Evolutionary conservation across 192 early-diverging fungal species (phyloP).

Genomic region (Gryganskiella cystojenkinii): DNA sequence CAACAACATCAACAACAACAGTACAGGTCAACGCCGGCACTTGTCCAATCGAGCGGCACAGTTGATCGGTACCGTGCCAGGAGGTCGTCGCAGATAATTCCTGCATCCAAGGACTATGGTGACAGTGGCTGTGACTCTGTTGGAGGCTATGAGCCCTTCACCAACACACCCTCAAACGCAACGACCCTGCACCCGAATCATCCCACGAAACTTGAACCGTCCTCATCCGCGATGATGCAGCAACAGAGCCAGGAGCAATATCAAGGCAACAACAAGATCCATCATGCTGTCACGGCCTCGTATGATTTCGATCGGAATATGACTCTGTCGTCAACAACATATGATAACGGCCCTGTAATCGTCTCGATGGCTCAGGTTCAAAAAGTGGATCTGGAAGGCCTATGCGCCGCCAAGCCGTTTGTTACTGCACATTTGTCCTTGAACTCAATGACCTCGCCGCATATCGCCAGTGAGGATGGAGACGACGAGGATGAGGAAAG

Average conservation of each 20-base stretch:
- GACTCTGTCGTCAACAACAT: constrained; percentile 18
- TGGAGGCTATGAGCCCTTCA: constrained; percentile 23
- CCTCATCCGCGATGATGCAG: background rate
- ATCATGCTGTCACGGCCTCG: background rate
- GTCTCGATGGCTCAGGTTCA: constrained; percentile 37
- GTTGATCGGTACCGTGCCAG: background rate
- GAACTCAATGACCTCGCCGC: too few species aligned
- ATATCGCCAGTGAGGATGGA: too few species aligned
- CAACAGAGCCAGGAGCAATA: background rate
- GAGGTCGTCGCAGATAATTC: constrained; percentile 29
- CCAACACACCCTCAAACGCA: constrained; percentile 27
- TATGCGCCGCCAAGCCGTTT: background rate
- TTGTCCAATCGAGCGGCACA: background rate
- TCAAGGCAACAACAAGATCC: too few species aligned
- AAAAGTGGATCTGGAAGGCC: constrained; percentile 46
- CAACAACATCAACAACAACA: background rate
- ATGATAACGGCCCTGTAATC: constrained; percentile 39
- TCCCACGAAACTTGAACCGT: background rate
- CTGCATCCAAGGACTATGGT: constrained; percentile 20
- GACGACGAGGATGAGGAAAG: background rate
- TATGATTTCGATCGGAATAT: constrained; percentile 12
- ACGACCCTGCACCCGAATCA: constrained; percentile 29
- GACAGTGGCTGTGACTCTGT: constrained; percentile 28
- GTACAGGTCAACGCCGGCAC: background rate
- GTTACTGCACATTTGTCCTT: too few species aligned